These are phyloP conservation scores for Thalassiosira exigua DNA, from an alignment of 352 stramenopile genomes.

Conservation along the genomic window DNA sequence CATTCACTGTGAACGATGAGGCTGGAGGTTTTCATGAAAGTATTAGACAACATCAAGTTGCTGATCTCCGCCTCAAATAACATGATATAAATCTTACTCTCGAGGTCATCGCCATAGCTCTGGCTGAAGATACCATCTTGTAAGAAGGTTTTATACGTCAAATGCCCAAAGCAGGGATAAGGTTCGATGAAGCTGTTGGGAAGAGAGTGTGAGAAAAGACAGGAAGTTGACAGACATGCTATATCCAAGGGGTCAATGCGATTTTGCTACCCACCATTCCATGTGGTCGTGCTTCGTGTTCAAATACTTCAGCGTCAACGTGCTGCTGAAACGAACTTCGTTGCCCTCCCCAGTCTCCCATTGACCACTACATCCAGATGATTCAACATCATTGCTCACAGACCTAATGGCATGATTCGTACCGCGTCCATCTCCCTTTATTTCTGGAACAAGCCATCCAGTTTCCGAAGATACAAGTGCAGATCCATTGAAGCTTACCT, in stretches of 20 bases:
- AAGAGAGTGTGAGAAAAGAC: too few species aligned
- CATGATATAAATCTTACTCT: not conserved
- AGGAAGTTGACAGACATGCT: too few species aligned
- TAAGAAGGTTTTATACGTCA: constrained; percentile 45
- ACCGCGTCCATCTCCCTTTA: not conserved
- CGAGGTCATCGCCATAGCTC: constrained; percentile 4
- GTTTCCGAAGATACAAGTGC: constrained; percentile 40
- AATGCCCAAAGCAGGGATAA: constrained; percentile 54
- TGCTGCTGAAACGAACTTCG: constrained; percentile 50
- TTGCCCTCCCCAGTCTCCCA: too few species aligned
- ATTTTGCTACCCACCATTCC: too few species aligned
- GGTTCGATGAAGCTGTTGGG: constrained; percentile 65
- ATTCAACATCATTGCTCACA: not conserved
- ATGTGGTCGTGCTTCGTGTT: constrained; percentile 71
- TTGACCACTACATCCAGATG: too few species aligned
- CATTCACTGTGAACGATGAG: constrained; percentile 40
- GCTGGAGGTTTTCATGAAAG: constrained; percentile 4
- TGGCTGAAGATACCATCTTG: constrained; percentile 10
- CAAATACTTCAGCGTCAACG: constrained; percentile 50
- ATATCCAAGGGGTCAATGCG: too few species aligned
- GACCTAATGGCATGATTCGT: not conserved
- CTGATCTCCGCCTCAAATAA: not conserved
- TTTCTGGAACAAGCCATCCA: constrained; percentile 34
- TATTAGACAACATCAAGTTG: not conserved
- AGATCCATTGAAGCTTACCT: constrained; percentile 30